Conservation (phyloP, 768 basidiomycete genomes). For the Coprinopsis cinerea region DNA sequence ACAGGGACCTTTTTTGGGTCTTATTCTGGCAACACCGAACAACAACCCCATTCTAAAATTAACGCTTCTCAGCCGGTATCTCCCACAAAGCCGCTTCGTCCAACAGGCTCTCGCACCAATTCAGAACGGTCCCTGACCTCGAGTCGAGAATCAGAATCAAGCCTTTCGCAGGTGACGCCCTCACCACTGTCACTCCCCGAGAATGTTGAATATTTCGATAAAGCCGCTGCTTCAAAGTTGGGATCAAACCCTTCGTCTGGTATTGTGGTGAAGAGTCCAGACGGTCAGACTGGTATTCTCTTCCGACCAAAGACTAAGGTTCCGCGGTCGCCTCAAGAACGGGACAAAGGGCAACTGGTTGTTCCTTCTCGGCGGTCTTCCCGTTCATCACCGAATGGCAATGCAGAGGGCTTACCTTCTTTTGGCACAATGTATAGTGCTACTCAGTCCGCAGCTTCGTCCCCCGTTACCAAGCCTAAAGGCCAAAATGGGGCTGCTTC, state of each 20-base stretch:
- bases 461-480: not conserved
- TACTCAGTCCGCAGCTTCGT: not conserved
- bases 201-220: slow-evolving; percentile 76
- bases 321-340: slow-evolving; percentile 19
- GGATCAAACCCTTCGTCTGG: slow-evolving; percentile 80
- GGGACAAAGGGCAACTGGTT: not conserved
- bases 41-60: slow-evolving; percentile 2
- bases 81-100: slow-evolving; percentile 31
- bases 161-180: slow-evolving; percentile 43
- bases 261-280: slow-evolving; percentile 85
- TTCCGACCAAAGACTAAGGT: slow-evolving; percentile 62
- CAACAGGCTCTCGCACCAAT: slow-evolving; percentile 46
- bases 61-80: slow-evolving; percentile 14
- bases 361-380: not conserved
- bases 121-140: slow-evolving; percentile 63
- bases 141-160: slow-evolving; percentile 36
- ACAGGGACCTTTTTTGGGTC: slow-evolving; percentile 35
- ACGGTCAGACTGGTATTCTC: slow-evolving; percentile 93
- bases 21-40: slow-evolving; percentile 18
- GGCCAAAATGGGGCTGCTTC: not conserved
- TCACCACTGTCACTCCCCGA: slow-evolving; percentile 71
- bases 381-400: not conserved
- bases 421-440: no score
- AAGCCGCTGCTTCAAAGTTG: slow-evolving; percentile 57
- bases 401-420: not conserved